Evolutionary conservation across 2,329 filamentous ascomycete species (phyloP), one percentile per base, ranked within the genome.

Genomic region (Fusarium sp.): DNA sequence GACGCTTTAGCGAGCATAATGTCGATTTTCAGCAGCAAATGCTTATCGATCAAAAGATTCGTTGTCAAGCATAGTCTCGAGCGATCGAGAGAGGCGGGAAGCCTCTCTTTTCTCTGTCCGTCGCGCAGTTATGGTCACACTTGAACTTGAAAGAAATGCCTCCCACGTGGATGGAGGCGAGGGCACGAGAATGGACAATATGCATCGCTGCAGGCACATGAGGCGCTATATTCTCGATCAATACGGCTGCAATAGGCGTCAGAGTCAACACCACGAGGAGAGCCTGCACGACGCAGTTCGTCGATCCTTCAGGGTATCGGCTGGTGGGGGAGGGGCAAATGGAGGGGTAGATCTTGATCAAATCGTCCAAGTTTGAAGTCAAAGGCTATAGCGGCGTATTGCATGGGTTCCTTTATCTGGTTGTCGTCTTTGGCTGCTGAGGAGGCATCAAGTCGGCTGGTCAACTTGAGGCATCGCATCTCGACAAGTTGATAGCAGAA

Each of bases 261-360:
- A 64, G 61, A 70, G 72, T 67, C 66, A 75, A 69, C 66, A 76
- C 73, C 80, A 82, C 80, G 80, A 72, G 80, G 76, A 75, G 67
- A 73, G 74, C 72, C 61, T 59, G 74, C 69, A 77, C 73, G 72
- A 78, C 60, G 72, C 69, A 76, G 80, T 81, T 82, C 73, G 79
- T 77, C 72, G 71, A 76, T 69, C 70, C 54, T 65, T 18, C 47
- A 61, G 64, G 50, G 72, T 64, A 62, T 60, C 72, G 58, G 40
- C 62, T 72, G 70, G 78, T 74, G 73, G 72, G 74, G 78, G 77
- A 73, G 77, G 75, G 75, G 74, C 69, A 72, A 57, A 74, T 76
- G 75, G 75, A 78, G 78, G 79, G 77, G 75, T 64, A 71, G 67
- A 76, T 75, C 70, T 66, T 72, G 67, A 72, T 71, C 42, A 56